These are phyloP conservation scores for Dendrocalamus latiflorus DNA, from an alignment of 202 grass and related monocot genomes.

Conservation along the genomic window DNA sequence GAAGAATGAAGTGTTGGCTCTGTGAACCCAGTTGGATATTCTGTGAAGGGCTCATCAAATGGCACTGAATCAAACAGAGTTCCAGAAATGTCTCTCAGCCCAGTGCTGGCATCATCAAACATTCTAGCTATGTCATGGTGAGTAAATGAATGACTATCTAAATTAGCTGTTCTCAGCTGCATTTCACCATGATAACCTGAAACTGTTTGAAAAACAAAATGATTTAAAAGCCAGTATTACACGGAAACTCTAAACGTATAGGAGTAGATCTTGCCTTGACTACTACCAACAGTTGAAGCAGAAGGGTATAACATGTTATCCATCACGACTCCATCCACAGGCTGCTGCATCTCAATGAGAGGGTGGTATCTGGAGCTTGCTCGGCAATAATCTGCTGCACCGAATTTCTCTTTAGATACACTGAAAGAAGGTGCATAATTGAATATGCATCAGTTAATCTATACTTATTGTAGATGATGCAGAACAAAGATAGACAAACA, in stretches of 20 bases:
- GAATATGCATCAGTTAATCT: slow-evolving; percentile 67
- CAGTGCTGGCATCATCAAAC: slow-evolving; percentile 39
- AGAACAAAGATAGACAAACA: slow-evolving; percentile 30
- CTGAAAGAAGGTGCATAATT: slow-evolving; percentile 85
- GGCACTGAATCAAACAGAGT: slow-evolving; percentile 52
- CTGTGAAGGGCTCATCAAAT: slow-evolving; percentile 41
- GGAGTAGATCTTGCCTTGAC: slow-evolving; percentile 27
- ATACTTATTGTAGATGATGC: slow-evolving; percentile 45
- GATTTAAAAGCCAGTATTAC: slow-evolving; percentile 5
- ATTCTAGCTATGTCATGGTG: slow-evolving; percentile 61
- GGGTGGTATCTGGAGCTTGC: slow-evolving; percentile 80
- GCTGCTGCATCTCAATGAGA: slow-evolving; percentile 75
- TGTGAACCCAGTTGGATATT: slow-evolving; percentile 31
- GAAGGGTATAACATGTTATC: slow-evolving; percentile 33
- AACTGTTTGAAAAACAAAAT: slow-evolving; percentile 18
- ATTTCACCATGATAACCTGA: slow-evolving; percentile 58
- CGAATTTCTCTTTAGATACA: slow-evolving; percentile 94
- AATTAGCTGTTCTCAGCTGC: slow-evolving; percentile 36
- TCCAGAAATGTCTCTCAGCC: slow-evolving; percentile 41
- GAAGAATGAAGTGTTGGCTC: slow-evolving; percentile 46
- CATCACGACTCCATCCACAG: slow-evolving; percentile 62
- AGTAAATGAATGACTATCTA: slow-evolving; percentile 48
- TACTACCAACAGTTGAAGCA: slow-evolving; percentile 30
- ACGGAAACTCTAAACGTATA: slow-evolving; percentile 14
- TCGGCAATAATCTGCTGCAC: slow-evolving; percentile 74